Base-by-base conservation (phyloP, 768 basidiomycete genomes). In the Boletales sp. region DNA sequence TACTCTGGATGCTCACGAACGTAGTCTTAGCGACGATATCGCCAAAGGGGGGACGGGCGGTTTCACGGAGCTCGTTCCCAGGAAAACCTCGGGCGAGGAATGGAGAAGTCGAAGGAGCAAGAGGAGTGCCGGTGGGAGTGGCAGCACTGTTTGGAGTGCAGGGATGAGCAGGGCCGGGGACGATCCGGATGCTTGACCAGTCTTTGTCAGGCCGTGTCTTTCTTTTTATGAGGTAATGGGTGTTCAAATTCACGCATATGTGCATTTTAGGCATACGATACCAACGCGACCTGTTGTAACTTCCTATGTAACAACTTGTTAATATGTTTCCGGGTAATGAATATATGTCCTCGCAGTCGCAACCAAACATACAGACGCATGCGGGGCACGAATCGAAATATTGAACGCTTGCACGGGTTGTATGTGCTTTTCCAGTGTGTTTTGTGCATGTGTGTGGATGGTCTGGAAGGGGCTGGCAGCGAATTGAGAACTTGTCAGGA, bases 121-220 rank as follows among this genome's bases (percentile, higher is more conserved):
- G 49, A 58, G 56, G 32, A 85, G 83, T 54, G 76, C 65, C 19
- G 80, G 82, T 35, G 86, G 84, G 8, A 86, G 84, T 54, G 80
- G 81, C 34, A 87, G 87, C 66, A 92, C 90, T 1, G 86, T 92
- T 28, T 92, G 86, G 84, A 91, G 90, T 64, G 89, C 89, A 44
- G 89, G 89, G 31, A 84, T 88, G 83, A 82, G 82, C 57, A 83
- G 74, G 43, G 72, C 77, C 25, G 82, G 72, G 39, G 80, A 83
- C 38, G 68, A 73, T 49, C 61, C 60, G 34, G 75, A 74, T 13
- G 64, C 64, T 44, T 72, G 54, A 59, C 54, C 15, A 35, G 28
- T 17, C 32, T 34, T 17, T 7, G 9, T 46, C 38, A 19, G 7
- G 25, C 25, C 7, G 25, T 34, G 34, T 34, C 34, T 34, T 47